Evolutionary conservation across 345 rosid genomes (phyloP), one percentile per base, ranked within the genome.

Genomic region (Dipteronia dyeriana): DNA sequence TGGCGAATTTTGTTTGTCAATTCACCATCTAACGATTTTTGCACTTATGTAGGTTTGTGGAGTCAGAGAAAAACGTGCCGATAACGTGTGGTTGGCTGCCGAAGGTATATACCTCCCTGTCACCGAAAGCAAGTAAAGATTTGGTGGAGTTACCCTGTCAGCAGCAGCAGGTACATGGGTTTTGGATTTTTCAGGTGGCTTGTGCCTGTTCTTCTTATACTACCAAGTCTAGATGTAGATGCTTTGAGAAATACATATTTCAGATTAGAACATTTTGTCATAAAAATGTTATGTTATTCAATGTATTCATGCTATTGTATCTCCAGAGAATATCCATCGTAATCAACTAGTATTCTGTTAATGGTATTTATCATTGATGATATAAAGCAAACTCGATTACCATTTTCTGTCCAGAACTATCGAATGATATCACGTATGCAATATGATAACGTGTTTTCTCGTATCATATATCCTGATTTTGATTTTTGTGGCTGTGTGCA

Each of bases 21-120:
- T 43, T 61, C 25, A 26, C 70, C 45, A 49, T 26, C 38, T 64
- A 47, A 74, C 68, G 19, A 29, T 81, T 54, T 38, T 1, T 69
- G 29, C 65, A 16, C 29, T 73, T 73, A 9, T 70, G n/a, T 56
- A 97, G 99, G 99, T 94, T 13, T 97, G 99, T 31, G 97, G 93
- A 25, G 62, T 97, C 64, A 75, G 91, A 31, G 98, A 97, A 82
- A 97, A 97, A 88, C 88, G 89, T 9, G 86, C 94, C 0, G 98
- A 93, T 83, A 96, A 92, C 20, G 76, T 96, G 49, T 96, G 99
- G 99, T 80, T 96, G 85, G 99, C 98, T 53, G 95, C 98, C 9
- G 99, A 96, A 85, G 99, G 99, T 13, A 94, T 90, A 11, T 96
- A 96, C 86, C 94, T 96, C 78, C 99, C 98, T 0, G 78, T 94